Base-by-base conservation (phyloP, 1,284 basidiomycete species). In the Athelia sp. region DNA sequence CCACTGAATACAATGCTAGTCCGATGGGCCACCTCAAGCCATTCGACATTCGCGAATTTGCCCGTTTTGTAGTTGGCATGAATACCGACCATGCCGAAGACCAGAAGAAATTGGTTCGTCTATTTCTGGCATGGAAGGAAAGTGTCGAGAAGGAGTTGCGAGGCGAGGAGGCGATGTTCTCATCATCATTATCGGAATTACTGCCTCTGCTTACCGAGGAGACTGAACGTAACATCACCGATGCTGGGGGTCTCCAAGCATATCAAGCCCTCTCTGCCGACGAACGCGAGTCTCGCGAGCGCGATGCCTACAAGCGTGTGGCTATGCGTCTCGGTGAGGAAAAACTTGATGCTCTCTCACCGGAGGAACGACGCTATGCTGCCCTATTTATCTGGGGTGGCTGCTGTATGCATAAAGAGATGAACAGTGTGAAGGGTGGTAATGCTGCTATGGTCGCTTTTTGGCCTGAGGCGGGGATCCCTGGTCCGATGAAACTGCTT, bases 351-450 rank as follows among this genome's bases (percentile, higher is more conserved):
- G 42, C 42, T 10, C 52, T 65, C 3, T 50, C 57, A 0, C 46
- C 45, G 0, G 55, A 54, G 3, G 50, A 60, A 38, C 45, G 57
- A 32, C 52, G 35, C 8, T 48, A 48, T 1, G 44, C 59, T 0
- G 45, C 57, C 19, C 50, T 62, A 4, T 67, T 64, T 47, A 36
- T 67, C 11, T 65, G 62, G 57, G 54, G 54, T 0, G 66, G 67
- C 1, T 70, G 68, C 45, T 58, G 54, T 8, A 69, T 69, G 66
- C 68, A 72, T 51, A 70, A 72, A 45, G 64, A 69, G 17, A 40
- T 68, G 14, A 71, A 71, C 43, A 44, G 53, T 1, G 56, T 66
- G 4, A 65, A 63, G 34, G 64, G 63, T 1, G 64, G 67, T 0
- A 56, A 51, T 24, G 15, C 35, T 1, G 49, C 35, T 3, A 59